Base-by-base conservation (phyloP, 306 rosid genomes). In the Gynostemma pentaphyllum region DNA sequence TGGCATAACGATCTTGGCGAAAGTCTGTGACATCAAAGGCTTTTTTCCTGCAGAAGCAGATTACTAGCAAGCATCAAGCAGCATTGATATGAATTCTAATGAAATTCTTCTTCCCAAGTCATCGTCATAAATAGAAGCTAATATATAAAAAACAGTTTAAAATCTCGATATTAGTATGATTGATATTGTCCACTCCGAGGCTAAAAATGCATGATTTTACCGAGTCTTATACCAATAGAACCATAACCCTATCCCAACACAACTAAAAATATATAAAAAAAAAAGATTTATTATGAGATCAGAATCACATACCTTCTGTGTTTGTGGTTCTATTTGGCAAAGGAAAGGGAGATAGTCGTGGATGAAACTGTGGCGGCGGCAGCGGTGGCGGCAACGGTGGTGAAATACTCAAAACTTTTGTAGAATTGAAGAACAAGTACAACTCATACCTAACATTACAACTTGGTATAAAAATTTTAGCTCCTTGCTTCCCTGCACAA, bases 371-470 rank as follows among this genome's bases (percentile, higher is more conserved):
- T 1, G 50, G 30, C 23, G 39, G 53, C 9, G 68, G 52, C 2
- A 12, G 12, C 19, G 24, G 28, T 1, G 55, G 56, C 2, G 14
- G 12, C 0, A 55, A 12, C 57, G 47, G 11, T 14, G 4, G 23
- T 7, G 45, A 47, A 28, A n/a, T 4, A n/a, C 11, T 14, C 0
- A 23, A 14, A 40, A 37, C 70, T 40, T 10, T 34, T 9, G 18
- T 4, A 41, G 48, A 0, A 12, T 8, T 12, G 19, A 39, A 65
- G 44, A 65, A 65, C 5, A 16, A 18, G 7, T 0, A 19, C n/a
- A 45, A 6, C 30, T 45, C 57, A 65, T 65, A 65, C 39, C 69
- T 47, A 9, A 45, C 5, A 45, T 0, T 9, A 65, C 69, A 65
- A 44, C 26, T 47, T 14, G 59, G 69, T 5, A 44, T 16, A 19